Evolutionary conservation across 257 asterid species (phyloP).

Genomic region (Fraxinus excelsior): DNA sequence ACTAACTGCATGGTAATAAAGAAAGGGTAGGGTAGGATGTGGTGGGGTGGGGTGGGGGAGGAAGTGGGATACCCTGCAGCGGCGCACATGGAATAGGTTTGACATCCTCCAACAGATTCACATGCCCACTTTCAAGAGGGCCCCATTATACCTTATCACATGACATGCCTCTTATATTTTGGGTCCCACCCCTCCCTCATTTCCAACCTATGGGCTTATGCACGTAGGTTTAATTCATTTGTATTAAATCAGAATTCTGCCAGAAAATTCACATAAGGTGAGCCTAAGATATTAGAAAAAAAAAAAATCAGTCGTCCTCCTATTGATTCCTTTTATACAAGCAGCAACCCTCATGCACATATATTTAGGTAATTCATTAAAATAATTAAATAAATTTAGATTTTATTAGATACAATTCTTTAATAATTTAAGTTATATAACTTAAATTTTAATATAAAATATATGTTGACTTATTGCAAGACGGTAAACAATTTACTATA

Average conservation of each 20-base stretch:
- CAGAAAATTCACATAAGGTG: too few species aligned
- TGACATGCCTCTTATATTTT: constrained; percentile 24
- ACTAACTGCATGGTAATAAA: background rate
- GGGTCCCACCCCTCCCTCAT: constrained; percentile 27
- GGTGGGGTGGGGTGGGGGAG: background rate
- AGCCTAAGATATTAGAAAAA: too few species aligned
- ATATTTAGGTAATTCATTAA: background rate
- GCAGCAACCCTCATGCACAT: background rate
- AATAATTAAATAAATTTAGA: constrained; percentile 2
- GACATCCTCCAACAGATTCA: constrained; percentile 49
- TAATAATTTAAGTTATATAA: too few species aligned
- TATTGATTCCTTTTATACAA: too few species aligned
- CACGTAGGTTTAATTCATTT: too few species aligned
- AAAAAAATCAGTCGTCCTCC: too few species aligned
- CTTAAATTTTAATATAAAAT: too few species aligned
- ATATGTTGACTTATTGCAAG: background rate
- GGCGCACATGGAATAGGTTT: constrained; percentile 60
- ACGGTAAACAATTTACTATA: background rate
- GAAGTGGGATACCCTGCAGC: constrained; percentile 27
- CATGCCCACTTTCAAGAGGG: constrained; percentile 41
- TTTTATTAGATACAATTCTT: too few species aligned
- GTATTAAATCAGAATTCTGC: too few species aligned
- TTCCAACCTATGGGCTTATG: background rate
- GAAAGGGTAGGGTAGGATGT: background rate
- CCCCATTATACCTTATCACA: constrained; percentile 49